Evolutionary conservation across 441 rosid genomes (phyloP), one percentile per base, ranked within the genome.

Genomic region (Hypseocharis bilobata): DNA sequence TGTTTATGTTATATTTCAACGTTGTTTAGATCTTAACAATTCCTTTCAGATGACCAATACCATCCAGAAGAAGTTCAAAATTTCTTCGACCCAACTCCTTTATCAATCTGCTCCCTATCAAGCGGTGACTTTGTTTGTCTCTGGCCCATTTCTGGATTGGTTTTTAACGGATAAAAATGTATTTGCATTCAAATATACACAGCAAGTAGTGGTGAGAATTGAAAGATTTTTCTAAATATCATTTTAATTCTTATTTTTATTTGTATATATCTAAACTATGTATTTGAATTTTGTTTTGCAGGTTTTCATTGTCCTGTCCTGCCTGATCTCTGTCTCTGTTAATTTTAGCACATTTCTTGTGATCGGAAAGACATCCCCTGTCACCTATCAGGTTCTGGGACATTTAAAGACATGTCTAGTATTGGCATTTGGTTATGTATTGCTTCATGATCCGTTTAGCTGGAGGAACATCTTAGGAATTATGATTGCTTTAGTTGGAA

Each of bases 101-200:
- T 93, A 93, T 76, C 97, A 93, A 25, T 93, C 98, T 0, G 97
- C 97, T 1, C 98, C 98, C 42, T 93, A 88, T 71, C 98, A 93
- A 74, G 96, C 98, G 4, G 96, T 91, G 6, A 74, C 87, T 76
- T 91, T 90, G 32, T 93, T 93, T 45, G 89, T 93, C 29, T 88
- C 95, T 0, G 98, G 98, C 52, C 98, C 97, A 4, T 67, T 93
- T 54, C 96, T 90, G 7, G 97, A 93, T 73, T 86, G 86, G 58
- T 80, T 72, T 71, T 93, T 93, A 70, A 93, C 97, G 67, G 67
- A 80, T 49, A 88, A 82, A 71, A 93, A 79, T 38, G 98, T 93
- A 14, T 90, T 93, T 78, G 89, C 97, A n/a, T 79, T 76, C 76
- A 87, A 80, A 71, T 93, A 93, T 69, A 81, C 96, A 42, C 80